phyloP scores from a whole-genome alignment of 768 basidiomycete species.

The Omphalotus guepiniiformis region DNA sequence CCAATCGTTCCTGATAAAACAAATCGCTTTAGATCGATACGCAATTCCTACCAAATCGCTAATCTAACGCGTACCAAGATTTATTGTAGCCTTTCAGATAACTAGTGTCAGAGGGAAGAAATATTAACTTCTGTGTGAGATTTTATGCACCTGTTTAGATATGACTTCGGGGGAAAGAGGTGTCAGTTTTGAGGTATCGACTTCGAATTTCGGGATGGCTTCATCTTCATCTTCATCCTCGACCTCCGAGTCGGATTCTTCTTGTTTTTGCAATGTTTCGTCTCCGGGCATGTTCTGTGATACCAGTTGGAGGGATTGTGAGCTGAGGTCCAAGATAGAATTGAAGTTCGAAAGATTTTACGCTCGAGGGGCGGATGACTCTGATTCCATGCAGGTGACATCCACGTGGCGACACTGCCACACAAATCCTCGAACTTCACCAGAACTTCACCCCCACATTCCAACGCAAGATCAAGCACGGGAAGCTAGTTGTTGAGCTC shows the following conservation, averaged over 20 bases:
- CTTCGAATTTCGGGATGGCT: conserved; percentile 58
- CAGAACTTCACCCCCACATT: too few relatives aligned
- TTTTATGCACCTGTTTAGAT: conserved; percentile 88
- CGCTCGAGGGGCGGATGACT: too few relatives aligned
- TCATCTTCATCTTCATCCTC: conserved; percentile 55
- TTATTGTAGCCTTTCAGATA: conserved; percentile 81
- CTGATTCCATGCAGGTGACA: too few relatives aligned
- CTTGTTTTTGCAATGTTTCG: conserved; percentile 62
- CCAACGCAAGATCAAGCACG: too few relatives aligned
- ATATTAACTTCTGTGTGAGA: too few relatives aligned
- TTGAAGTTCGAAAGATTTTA: too few relatives aligned
- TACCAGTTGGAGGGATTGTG: too few relatives aligned
- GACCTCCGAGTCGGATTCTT: conserved; percentile 67
- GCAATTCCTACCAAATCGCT: conserved; percentile 1
- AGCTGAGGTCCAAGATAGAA: too few relatives aligned
- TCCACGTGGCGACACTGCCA: too few relatives aligned
- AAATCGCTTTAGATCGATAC: conserved; percentile 3
- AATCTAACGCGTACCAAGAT: conserved; percentile 57
- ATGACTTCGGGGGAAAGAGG: conserved; percentile 89
- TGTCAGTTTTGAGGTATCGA: conserved; percentile 80
- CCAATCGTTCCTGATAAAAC: conserved; percentile 83
- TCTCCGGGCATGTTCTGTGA: conserved; percentile 62
- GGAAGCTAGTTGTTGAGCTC: too few relatives aligned
- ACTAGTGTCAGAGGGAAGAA: conserved; percentile 3
- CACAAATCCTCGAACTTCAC: too few relatives aligned